Percentiles rank a stretch among this genome's conserved stretches.
Conservation (phyloP, 305 asterid genomes). For the Solanum hybrid region DNA sequence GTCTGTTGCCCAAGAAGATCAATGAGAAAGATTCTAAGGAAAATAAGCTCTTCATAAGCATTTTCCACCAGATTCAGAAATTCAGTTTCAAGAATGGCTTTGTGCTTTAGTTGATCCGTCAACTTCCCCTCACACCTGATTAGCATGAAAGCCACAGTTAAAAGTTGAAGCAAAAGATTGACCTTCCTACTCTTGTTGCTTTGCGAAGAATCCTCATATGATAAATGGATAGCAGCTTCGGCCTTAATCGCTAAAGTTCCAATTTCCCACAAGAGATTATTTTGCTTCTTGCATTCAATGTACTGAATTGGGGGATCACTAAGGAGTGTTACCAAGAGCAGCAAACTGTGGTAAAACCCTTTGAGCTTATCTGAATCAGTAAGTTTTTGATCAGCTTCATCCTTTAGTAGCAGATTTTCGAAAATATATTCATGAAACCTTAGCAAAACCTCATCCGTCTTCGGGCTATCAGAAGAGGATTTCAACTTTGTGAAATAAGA, state of each 20-base stretch:
- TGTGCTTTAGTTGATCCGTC: no score
- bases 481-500: background rate
- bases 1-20: no score
- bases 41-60: no score
- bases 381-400: background rate
- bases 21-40: no score
- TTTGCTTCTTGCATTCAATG: background rate
- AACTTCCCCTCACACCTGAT: no score
- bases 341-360: background rate
- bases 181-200: background rate
- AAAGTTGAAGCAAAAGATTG: background rate
- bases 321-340: background rate
- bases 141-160: background rate
- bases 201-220: background rate
- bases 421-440: background rate
- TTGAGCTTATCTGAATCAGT: background rate
- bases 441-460: background rate
- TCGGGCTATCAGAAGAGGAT: background rate
- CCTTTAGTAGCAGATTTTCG: background rate
- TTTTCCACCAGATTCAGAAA: no score
- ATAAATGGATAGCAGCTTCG: no score
- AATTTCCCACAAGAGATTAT: background rate
- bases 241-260: background rate
- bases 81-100: no score
- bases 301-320: background rate